Percentiles rank a stretch among this genome's conserved stretches.
These are phyloP conservation scores for Cryptococcus sp. DNA, from an alignment of 1,284 basidiomycete genomes.

Conservation along the genomic window DNA sequence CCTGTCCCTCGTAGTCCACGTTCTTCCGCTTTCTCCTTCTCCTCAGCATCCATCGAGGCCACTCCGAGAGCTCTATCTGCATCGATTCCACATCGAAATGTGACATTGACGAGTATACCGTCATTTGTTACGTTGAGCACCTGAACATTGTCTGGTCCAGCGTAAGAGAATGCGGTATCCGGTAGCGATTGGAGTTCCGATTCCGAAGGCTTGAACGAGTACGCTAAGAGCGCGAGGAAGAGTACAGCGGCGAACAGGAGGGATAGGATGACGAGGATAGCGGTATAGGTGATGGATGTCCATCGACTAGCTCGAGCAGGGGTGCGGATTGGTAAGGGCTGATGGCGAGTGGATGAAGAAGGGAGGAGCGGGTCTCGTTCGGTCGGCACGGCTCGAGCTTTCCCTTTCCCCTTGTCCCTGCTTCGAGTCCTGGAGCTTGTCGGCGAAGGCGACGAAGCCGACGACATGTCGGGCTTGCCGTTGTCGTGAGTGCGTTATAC, in stretches of 20 bases:
- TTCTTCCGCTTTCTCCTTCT: constrained; percentile 8
- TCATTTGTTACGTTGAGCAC: constrained; percentile 39
- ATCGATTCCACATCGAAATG: constrained; percentile 37
- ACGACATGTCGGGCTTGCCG: background rate
- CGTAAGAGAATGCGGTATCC: constrained; percentile 27
- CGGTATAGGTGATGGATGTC: constrained; percentile 17
- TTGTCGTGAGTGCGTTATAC: too few relatives aligned
- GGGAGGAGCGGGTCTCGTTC: constrained; percentile 17
- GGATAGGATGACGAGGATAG: constrained; percentile 19
- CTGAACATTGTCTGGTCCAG: constrained; percentile 24
- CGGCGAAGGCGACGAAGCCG: too few relatives aligned
- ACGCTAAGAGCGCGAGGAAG: constrained; percentile 28
- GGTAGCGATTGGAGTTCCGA: constrained; percentile 21
- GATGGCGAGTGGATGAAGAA: too few relatives aligned
- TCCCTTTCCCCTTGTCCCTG: constrained; percentile 12
- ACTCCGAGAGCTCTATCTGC: constrained; percentile 33
- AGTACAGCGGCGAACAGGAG: constrained; percentile 22
- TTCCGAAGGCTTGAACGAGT: constrained; percentile 31
- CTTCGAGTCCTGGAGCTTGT: background rate
- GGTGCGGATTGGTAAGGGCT: too few relatives aligned
- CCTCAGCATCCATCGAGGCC: constrained; percentile 10
- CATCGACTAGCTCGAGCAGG: too few relatives aligned
- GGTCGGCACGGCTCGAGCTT: constrained; percentile 7
- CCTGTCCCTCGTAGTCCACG: constrained; percentile 25
- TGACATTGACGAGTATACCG: constrained; percentile 38